Base-by-base conservation (phyloP, 208 protist genomes). In the Porcisia hertigi region DNA sequence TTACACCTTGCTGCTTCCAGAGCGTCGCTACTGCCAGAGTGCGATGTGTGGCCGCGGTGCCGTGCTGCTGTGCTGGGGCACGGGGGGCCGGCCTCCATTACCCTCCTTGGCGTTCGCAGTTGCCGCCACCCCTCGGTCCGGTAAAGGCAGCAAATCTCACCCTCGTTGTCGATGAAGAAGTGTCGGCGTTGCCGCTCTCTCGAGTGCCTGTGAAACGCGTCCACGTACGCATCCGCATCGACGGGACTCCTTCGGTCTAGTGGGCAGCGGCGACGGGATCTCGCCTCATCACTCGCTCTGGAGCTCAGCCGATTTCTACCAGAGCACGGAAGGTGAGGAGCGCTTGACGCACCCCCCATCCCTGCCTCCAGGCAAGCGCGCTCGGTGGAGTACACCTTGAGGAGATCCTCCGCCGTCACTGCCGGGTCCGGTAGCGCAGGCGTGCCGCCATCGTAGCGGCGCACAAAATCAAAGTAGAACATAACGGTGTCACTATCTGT, bases 121-220 rank as follows among this genome's bases (percentile, higher is more conserved):
- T 60, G 55, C 16, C 12, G 5, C 55, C 55, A 60, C 3, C 55
- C 55, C 55, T 60, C 55, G 3, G 55, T 60, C 23, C 55, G 55
- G 55, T 34, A 60, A 11, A 60, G 55, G 25, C 55, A 30, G 55
- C 55, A 60, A 20, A 60, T 60, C 23, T 60, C 25, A 11, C 55
- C 55, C 6, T 60, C 55, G 55, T 60, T 60, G 55, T 60, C 55
- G 55, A 60, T 60, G 55, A 60, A 60, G 55, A 60, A 60, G 9
- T 34, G 55, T 20, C 55, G 16, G 6, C 55, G 55, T 11, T 60
- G 23, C 55, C 18, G 55, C 55, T 34, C 55, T 60, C 55, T 60
- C 55, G 55, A 60, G 55, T n/a, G 55, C 18, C 25, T 30, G 55
- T 60, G 25, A 3, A 60, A 30, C 6, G 55, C 18, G 23, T 60